Evolutionary conservation across 108 stramenopile genomes (phyloP), one percentile per base, ranked within the genome.

Genomic region (Skeletonema potamos): DNA sequence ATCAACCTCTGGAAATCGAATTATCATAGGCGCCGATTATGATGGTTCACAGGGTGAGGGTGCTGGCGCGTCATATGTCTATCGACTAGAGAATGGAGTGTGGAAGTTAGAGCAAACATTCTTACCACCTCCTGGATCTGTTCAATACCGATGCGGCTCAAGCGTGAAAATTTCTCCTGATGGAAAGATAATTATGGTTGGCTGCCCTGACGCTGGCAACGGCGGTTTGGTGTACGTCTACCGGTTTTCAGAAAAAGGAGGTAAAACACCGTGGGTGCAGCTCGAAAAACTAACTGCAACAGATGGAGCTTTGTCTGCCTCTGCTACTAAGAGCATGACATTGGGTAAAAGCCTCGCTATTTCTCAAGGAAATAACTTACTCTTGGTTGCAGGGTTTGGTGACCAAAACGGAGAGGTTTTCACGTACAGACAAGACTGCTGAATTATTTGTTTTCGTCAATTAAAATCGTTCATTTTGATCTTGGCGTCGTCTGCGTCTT

Each of bases 401-500:
- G 3, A 20, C 26, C 27, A 17, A 46, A 62, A 68, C 41, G 75
- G 61, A 61, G 61, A 76, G 27, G 39, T 68, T n/a, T 63, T 68
- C 39, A 68, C 75, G 13, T 76, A 63, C 56, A 27, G 51, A 15
- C 61, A 76, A 67, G 54, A 76, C 36, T 76, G 75, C 37, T 76
- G 44, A 67, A 29, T 15, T 22, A 8, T 24, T 0, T 51, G 48
- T 51, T 22, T 51, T 48, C 46, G 4, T 51, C 22, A 22, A 22
- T 17, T 51, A 6, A 22, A 2, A 7, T 43, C 10, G 33, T 37
- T 36, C 62, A 20, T 33, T 20, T 43, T 6, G 39, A 24, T 24
- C 37, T 6, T 55, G 27, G 6, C 22, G 20, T 70, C 68, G 29
- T 28, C 41, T 36, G 20, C 63, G 51, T 58, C 62, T 26, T 57